Evolutionary conservation across 2,329 filamentous ascomycete species (phyloP), one percentile per base, ranked within the genome.

Genomic region (Microsporum canis): DNA sequence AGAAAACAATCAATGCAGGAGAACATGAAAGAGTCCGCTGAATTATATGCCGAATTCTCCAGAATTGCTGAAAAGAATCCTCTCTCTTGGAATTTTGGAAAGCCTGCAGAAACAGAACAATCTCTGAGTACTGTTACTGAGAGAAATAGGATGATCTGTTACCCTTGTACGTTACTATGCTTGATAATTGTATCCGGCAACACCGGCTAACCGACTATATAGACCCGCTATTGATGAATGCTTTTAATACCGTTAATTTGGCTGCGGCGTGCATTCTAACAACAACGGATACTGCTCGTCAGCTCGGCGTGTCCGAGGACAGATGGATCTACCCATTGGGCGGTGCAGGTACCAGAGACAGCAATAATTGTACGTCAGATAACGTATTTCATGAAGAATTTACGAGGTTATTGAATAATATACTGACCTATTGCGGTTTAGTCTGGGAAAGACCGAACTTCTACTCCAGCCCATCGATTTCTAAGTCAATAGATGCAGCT

Each of bases 171-270:
- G 79, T 71, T 8, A 49, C 29, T 10, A 14, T 17, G 12, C 27
- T 17, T 3, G 36, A 3, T 2, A 31, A n/a, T 34, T 41, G 10
- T 57, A 36, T 36, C 31, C 31, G 29, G 5, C 2, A 1, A 6
- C 27, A n/a, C 17, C 38, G 61, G 57, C 63, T 69, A 59, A 51
- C n/a, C 53, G 5, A 27, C 0, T 34, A 23, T 27, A 1, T 56
- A 87, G 84, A 88, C 71, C 84, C 84, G 0, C 73, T 88, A 0
- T 71, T 87, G 7, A 87, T 88, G 85, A 88, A 88, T 66, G 85
- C 85, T 0, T 88, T 87, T 72, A 88, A 88, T 65, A 85, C 78
- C 1, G 80, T 88, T 39, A 88, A 88, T 63, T 73, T 88, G 12
- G 80, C 84, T 1, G 82, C 78, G 0, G 83, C 84, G 5, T 79